phyloP scores from a whole-genome alignment of 2,329 filamentous ascomycete species.

The Colletotrichum musae region DNA sequence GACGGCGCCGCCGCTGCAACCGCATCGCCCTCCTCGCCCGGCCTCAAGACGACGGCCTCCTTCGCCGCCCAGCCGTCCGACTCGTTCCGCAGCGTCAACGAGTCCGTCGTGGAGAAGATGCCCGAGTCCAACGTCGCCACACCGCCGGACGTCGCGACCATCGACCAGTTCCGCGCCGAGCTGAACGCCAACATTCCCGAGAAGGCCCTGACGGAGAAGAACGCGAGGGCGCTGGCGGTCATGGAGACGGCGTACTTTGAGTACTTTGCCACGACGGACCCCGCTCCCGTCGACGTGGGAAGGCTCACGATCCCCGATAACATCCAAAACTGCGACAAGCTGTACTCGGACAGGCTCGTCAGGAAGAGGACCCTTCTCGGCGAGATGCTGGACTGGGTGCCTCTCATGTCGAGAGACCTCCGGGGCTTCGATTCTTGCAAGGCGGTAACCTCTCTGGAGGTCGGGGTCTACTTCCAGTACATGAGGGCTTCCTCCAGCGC shows the following conservation, averaged over 20 bases:
- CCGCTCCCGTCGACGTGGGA: conserved; percentile 27
- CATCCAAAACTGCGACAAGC: conserved; percentile 12
- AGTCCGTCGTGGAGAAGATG: conserved; percentile 6
- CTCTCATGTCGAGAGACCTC: conserved; percentile 24
- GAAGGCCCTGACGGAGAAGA: conserved; percentile 1
- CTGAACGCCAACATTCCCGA: conserved; percentile 26
- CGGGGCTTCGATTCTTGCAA: conserved; percentile 25
- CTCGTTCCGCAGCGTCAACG: conserved; percentile 18
- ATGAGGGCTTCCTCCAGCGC: conserved; percentile 23
- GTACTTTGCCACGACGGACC: conserved; percentile 31
- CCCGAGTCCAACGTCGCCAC: conserved; percentile 24
- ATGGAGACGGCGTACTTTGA: conserved; percentile 37
- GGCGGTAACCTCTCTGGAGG: conserved; percentile 21
- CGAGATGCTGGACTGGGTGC: conserved; percentile 7
- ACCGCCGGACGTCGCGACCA: conserved; percentile 22
- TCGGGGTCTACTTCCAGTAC: conserved; percentile 37
- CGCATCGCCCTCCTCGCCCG: conserved; percentile 15
- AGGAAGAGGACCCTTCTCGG: conserved; percentile 5
- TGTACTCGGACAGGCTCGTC: conserved; percentile 7
- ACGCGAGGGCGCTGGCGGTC: conserved; percentile 23
- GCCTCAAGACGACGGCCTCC: conserved; percentile 16
- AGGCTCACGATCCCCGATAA: conserved; percentile 8
- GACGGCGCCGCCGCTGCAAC: conserved; percentile 7
- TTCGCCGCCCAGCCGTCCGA: conserved; percentile 31
- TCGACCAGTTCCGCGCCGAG: conserved; percentile 26